Percentiles rank a stretch among this genome's conserved stretches.
Evolutionary conservation across 1,284 basidiomycete species (phyloP).

Genomic region (Fomitopsis schrenkii): DNA sequence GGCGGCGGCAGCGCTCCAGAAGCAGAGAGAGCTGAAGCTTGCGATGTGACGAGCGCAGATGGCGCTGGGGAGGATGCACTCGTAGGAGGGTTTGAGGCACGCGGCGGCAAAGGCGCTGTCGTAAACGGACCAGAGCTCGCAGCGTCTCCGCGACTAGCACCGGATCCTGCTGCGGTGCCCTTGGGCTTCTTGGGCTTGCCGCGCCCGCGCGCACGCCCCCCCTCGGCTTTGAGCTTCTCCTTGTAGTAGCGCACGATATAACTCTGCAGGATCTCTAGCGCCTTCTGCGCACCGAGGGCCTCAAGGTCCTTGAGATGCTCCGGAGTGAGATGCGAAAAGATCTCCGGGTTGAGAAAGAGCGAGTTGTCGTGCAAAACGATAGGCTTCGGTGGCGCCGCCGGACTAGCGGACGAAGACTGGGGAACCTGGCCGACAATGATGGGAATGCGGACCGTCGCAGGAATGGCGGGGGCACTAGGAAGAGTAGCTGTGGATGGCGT

Average conservation of each 20-base stretch:
- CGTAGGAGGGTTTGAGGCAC: slow-evolving; percentile 4
- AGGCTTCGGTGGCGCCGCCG: slow-evolving; percentile 46
- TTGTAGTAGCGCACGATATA: slow-evolving; percentile 86
- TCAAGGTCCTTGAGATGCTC: slow-evolving; percentile 77
- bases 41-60: slow-evolving; percentile 18
- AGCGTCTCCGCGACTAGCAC: slow-evolving; percentile 8
- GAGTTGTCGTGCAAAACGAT: slow-evolving; percentile 85
- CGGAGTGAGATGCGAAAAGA: slow-evolving; percentile 76
- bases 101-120: slow-evolving; percentile 32
- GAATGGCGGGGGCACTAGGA: slow-evolving; percentile 22
- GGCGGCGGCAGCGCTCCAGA: neutral
- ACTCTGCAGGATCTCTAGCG: slow-evolving; percentile 76
- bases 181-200: slow-evolving; percentile 20
- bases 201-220: slow-evolving; percentile 41
- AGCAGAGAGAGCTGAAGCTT: slow-evolving; percentile 14
- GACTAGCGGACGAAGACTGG: slow-evolving; percentile 23
- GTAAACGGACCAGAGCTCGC: slow-evolving; percentile 32
- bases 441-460: slow-evolving; percentile 45
- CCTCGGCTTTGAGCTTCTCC: slow-evolving; percentile 57
- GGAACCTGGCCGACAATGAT: slow-evolving; percentile 48
- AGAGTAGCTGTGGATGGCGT: slow-evolving; percentile 17
- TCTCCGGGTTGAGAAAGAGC: slow-evolving; percentile 79
- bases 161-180: slow-evolving; percentile 8
- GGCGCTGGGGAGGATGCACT: slow-evolving; percentile 4
- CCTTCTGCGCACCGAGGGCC: slow-evolving; percentile 78